These are phyloP conservation scores for Trametes meyenii DNA, from an alignment of 768 basidiomycete species.

Conservation along the genomic window DNA sequence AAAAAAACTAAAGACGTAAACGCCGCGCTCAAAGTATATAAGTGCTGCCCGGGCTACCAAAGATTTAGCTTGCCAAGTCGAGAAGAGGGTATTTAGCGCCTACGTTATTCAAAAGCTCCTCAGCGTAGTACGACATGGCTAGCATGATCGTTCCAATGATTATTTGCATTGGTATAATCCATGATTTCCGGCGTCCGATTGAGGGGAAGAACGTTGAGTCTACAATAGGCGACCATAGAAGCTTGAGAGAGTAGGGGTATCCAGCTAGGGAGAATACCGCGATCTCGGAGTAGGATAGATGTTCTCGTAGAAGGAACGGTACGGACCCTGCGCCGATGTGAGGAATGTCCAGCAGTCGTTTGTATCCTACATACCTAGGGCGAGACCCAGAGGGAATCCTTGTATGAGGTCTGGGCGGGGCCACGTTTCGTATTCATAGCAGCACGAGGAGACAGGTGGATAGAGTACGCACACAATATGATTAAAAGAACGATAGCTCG, in stretches of 20 bases:
- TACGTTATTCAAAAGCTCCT: conserved; percentile 80
- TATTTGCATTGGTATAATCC: conserved; percentile 98
- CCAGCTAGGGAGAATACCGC: conserved; percentile 91
- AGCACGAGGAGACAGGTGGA: neutral
- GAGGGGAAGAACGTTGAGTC: conserved; percentile 84
- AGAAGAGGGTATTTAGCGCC: conserved; percentile 6
- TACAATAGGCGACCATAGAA: conserved; percentile 97
- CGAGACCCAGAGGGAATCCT: conserved; percentile 66
- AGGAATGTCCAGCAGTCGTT: conserved; percentile 10
- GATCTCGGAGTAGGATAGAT: conserved; percentile 95
- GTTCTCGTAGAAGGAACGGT: conserved; percentile 93
- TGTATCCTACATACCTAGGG: conserved; percentile 59
- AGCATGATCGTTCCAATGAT: conserved; percentile 86
- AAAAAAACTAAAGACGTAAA: conserved; percentile 92
- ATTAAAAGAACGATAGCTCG: conserved; percentile 83
- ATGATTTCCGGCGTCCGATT: conserved; percentile 93
- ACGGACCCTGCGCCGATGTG: conserved; percentile 69
- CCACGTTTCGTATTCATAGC: neutral
- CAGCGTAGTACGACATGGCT: conserved; percentile 72
- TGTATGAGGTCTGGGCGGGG: conserved; percentile 56
- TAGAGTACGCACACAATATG: conserved; percentile 72
- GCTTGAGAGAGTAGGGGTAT: conserved; percentile 95
- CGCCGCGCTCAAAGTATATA: conserved; percentile 74
- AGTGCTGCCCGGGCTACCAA: conserved; percentile 75
- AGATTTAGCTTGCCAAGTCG: conserved; percentile 12